Evolutionary conservation across 1,284 basidiomycete species (phyloP).

Genomic region (Cryptococcus sp.): DNA sequence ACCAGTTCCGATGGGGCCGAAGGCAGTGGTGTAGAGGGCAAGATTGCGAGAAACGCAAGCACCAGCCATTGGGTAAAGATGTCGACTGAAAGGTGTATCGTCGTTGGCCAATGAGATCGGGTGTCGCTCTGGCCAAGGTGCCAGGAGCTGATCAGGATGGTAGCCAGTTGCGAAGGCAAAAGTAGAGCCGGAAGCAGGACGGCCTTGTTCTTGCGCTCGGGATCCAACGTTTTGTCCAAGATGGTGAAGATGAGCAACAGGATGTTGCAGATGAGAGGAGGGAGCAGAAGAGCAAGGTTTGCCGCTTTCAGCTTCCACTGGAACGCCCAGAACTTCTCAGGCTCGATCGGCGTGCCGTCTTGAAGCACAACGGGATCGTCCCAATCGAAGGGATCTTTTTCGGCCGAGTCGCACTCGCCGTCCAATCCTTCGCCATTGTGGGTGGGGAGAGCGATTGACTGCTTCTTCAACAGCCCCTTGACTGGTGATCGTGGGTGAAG

Average conservation of each 20-base stretch:
- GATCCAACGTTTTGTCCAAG: conserved; percentile 6
- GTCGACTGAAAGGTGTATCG: conserved; percentile 67
- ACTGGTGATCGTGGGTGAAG: conserved; percentile 39
- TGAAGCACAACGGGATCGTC: conserved; percentile 67
- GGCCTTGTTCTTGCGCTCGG: conserved; percentile 9
- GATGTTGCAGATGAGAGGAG: conserved; percentile 34
- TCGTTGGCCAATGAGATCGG: conserved; percentile 61
- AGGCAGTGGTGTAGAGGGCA: conserved; percentile 46
- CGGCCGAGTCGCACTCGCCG: conserved; percentile 28
- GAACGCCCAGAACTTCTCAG: conserved; percentile 64
- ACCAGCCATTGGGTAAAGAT: conserved; percentile 61
- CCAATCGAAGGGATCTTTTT: conserved; percentile 74
- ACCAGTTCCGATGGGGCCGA: conserved; percentile 10
- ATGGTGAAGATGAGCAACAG: conserved; percentile 39
- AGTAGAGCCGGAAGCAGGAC: conserved; percentile 55
- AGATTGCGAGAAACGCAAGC: conserved; percentile 43
- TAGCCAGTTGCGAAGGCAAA: conserved; percentile 63
- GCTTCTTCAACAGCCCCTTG: conserved; percentile 13
- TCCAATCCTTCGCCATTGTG: conserved; percentile 35
- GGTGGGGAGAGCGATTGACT: conserved; percentile 34
- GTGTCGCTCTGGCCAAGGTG: conserved; percentile 61
- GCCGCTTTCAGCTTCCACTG: conserved; percentile 32
- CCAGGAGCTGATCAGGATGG: conserved; percentile 59
- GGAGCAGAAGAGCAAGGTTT: conserved; percentile 39
- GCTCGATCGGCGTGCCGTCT: conserved; percentile 74